Evolutionary conservation across 2,329 filamentous ascomycete genomes (phyloP).

Genomic region (Bertia moriformis): DNA sequence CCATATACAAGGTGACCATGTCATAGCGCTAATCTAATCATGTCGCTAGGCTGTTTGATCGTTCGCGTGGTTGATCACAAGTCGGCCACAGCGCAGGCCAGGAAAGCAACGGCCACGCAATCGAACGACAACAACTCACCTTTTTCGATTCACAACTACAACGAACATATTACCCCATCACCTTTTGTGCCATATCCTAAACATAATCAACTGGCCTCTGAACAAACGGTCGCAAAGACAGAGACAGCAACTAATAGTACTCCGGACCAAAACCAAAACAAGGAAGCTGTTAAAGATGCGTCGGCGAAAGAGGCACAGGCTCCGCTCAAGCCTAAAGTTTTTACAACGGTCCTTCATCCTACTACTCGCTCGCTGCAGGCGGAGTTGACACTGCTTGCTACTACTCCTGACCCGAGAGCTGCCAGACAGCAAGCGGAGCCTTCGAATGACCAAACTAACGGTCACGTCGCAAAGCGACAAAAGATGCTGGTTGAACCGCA

Average conservation of each 20-base stretch:
- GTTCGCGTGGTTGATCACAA: constrained; percentile 87
- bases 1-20: constrained; percentile 1
- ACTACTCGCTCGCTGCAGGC: constrained; percentile 62
- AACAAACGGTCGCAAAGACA: constrained; percentile 6
- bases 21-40: neutral
- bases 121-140: constrained; percentile 44
- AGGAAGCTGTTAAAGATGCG: constrained; percentile 12
- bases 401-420: constrained; percentile 40
- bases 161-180: constrained; percentile 78
- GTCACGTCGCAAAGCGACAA: neutral
- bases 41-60: constrained; percentile 56
- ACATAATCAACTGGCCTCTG: constrained; percentile 16
- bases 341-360: constrained; percentile 71
- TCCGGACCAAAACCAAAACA: constrained; percentile 4
- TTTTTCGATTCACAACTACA: constrained; percentile 87
- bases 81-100: constrained; percentile 37
- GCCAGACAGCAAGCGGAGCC: constrained; percentile 11
- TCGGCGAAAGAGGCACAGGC: constrained; percentile 22
- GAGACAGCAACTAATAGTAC: constrained; percentile 7
- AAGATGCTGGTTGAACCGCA: neutral
- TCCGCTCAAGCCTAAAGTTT: constrained; percentile 47
- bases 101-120: constrained; percentile 39
- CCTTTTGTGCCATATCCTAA: constrained; percentile 65
- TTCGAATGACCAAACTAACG: neutral
- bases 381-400: constrained; percentile 64